A percentile compares a stretch with the other conserved stretches of the same genome.
These are phyloP conservation scores for Wallacemonas sp. DNA, from an alignment of 208 protist genomes.

Conservation along the genomic window DNA sequence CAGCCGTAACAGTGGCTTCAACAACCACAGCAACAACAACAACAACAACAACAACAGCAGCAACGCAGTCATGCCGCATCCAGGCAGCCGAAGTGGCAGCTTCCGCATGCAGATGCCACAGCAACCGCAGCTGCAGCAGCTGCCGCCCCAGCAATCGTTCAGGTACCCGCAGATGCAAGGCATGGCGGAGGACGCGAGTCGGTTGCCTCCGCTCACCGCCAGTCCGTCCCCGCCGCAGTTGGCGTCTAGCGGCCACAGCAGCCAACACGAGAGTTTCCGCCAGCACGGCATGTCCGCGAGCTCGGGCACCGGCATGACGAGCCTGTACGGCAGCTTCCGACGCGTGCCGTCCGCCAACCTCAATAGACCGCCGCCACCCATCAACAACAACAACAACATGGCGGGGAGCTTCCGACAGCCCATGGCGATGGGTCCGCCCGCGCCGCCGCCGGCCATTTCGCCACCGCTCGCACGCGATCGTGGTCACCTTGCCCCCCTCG, in stretches of 20 bases:
- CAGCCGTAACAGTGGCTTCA: constrained; percentile 4
- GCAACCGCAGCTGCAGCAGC: neutral
- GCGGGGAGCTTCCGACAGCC: neutral
- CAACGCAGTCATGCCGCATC: neutral
- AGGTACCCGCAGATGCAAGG: neutral
- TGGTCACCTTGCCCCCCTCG: constrained; percentile 3
- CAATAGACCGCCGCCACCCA: neutral
- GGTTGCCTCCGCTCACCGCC: neutral
- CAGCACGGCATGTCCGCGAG: neutral
- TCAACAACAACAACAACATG: too few species aligned
- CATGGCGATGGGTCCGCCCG: neutral
- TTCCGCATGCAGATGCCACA: neutral
- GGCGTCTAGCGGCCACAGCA: neutral
- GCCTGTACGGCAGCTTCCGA: constrained; percentile 4
- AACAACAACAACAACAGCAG: neutral
- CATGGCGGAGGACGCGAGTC: neutral
- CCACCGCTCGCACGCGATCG: neutral
- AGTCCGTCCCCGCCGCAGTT: neutral
- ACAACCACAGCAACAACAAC: neutral
- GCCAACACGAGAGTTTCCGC: neutral
- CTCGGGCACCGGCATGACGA: neutral
- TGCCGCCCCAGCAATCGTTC: neutral
- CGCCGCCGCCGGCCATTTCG: neutral
- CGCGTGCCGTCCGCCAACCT: neutral
- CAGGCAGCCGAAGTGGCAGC: neutral